A percentile compares a stretch with the other conserved stretches of the same genome.
These are phyloP conservation scores for Coemansia sp. DNA, from an alignment of 192 early-diverging fungal species.

Conservation along the genomic window DNA sequence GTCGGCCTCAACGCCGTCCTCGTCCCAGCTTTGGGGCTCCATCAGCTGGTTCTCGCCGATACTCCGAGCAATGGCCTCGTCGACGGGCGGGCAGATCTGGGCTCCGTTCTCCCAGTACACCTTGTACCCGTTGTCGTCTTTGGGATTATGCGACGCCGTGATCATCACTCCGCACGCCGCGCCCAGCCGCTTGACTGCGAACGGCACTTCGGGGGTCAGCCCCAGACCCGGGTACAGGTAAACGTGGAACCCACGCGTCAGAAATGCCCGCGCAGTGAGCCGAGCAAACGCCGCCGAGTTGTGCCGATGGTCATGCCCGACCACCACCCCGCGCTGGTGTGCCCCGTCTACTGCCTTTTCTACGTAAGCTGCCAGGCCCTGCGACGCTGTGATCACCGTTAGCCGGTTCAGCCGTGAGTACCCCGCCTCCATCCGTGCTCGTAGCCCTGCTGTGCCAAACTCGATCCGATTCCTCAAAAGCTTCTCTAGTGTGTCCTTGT, in stretches of 20 bases:
- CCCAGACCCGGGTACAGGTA: conserved; percentile 72
- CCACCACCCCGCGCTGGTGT: conserved; percentile 74
- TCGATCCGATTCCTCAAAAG: conserved; percentile 59
- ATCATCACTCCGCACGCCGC: conserved; percentile 93
- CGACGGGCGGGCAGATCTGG: conserved; percentile 90
- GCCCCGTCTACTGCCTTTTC: conserved; percentile 58
- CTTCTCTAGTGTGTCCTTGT: conserved; percentile 28
- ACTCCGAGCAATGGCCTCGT: conserved; percentile 72
- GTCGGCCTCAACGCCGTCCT: conserved; percentile 57
- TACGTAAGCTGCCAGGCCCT: conserved; percentile 79
- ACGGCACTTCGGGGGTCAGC: conserved; percentile 85
- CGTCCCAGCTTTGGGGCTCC: conserved; percentile 59
- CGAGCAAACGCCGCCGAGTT: conserved; percentile 80
- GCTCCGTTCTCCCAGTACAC: conserved; percentile 88
- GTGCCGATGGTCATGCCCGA: conserved; percentile 95
- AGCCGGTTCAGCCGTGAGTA: conserved; percentile 92
- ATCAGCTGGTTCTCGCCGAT: conserved; percentile 72
- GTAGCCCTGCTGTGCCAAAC: conserved; percentile 87
- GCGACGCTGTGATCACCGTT: conserved; percentile 91
- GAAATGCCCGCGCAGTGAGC: conserved; percentile 80
- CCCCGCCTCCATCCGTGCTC: conserved; percentile 93
- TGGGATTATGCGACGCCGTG: conserved; percentile 94
- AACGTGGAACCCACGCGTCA: conserved; percentile 76
- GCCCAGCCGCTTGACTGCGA: conserved; percentile 70
- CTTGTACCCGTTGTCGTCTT: conserved; percentile 91